These are phyloP conservation scores for Boechera divaricarpa DNA, from an alignment of 345 rosid species.

Conservation along the genomic window DNA sequence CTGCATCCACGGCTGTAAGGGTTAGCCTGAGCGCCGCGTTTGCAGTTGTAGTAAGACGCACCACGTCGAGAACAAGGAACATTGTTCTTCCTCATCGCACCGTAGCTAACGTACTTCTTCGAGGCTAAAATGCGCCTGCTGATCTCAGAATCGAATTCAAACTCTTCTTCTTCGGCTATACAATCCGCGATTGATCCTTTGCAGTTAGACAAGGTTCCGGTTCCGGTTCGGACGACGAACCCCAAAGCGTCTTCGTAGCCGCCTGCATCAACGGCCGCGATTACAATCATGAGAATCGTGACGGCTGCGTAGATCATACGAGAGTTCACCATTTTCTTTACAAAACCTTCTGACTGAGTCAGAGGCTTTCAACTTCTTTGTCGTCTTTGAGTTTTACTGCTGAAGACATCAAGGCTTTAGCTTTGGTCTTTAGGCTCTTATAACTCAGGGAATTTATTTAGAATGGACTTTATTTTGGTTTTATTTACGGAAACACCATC, in stretches of 20 bases:
- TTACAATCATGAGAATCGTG: conserved; percentile 24
- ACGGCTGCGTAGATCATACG: conserved; percentile 36
- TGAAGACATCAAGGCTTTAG: conserved; percentile 16
- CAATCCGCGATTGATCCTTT: conserved; percentile 57
- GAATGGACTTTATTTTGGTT: neutral
- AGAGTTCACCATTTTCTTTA: neutral
- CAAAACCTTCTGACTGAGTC: neutral
- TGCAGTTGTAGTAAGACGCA: conserved; percentile 87
- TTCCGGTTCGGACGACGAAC: conserved; percentile 51
- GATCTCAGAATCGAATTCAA: conserved; percentile 70
- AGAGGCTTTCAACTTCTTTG: neutral
- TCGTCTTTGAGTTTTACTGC: neutral
- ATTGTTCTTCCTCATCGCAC: conserved; percentile 73
- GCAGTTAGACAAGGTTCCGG: conserved; percentile 46
- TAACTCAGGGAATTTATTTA: neutral
- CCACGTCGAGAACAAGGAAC: conserved; percentile 92
- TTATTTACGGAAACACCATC: conserved; percentile 19
- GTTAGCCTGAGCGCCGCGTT: conserved; percentile 65
- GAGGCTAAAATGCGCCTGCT: conserved; percentile 77
- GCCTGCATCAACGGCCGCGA: conserved; percentile 47
- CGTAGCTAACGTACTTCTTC: conserved; percentile 76
- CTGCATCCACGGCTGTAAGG: conserved; percentile 88
- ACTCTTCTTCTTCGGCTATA: conserved; percentile 64
- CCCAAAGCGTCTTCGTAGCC: conserved; percentile 46
- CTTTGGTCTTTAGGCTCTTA: conserved; percentile 14